Evolutionary conservation across 345 rosid species (phyloP), one percentile per base, ranked within the genome.

Genomic region (Rhizophora mangle): DNA sequence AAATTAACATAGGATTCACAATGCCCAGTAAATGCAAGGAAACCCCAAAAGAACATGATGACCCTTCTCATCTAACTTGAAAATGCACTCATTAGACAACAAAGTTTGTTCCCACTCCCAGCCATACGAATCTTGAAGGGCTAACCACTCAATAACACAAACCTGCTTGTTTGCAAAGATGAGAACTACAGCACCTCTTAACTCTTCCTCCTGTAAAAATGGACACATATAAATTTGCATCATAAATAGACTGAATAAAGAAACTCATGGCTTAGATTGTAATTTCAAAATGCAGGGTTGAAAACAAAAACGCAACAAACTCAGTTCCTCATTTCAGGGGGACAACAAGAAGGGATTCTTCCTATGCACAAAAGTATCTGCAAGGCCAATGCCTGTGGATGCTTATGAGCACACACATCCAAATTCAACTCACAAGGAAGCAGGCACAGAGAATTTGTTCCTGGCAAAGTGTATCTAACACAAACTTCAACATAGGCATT

Each of bases 121-220:
- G 49, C 18, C 49, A 11, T 13, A 15, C 4, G 4, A 55, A 55
- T 43, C 52, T 13, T 10, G 20, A 19, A 47, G 3, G 21, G 24
- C 59, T 21, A 31, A 24, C 3, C 16, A 39, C 36, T 5, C n/a
- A 43, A n/a, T 7, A 52, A 55, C 39, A 63, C 64, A 6, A 53
- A 88, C 93, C 93, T 88, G 93, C 78, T 88, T 88, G 81, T 88
- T 88, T 52, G 93, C 89, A 78, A 81, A 88, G 59, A 85, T 79
- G 22, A 88, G 89, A 70, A 82, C 86, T 55, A 85, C 83, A 58
- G 89, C 87, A 69, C 90, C 90, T 77, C 52, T 88, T 60, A 88
- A 71, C 76, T 86, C 93, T 76, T 86, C 93, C 71, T 88, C 90
- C 93, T 86, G 87, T 65, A 66, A 70, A 62, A 31, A 68, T 3